Evolutionary conservation across 2,329 filamentous ascomycete genomes (phyloP), one percentile per base, ranked within the genome.

Genomic region (Thermochaetoides dissita): DNA sequence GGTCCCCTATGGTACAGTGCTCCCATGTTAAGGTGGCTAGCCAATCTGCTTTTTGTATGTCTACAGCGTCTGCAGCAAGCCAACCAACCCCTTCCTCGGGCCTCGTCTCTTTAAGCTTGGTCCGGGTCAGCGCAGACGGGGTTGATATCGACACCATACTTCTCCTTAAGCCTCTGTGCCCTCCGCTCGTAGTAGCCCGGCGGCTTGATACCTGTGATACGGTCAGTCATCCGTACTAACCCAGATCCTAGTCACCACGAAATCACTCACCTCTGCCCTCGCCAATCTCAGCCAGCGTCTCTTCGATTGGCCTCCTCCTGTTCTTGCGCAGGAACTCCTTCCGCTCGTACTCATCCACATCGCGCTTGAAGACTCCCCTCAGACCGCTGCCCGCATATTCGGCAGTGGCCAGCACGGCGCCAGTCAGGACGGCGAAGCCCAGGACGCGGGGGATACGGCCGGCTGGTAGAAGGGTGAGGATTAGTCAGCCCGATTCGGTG

Each of bases 141-240:
- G 56, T 81, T 75, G 57, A 94, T 79, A 51, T 94, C 86, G 56
- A 93, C 76, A 45, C 87, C 86, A 57, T 94, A 94, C 62, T 79
- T 84, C 64, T 86, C 80, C 73, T 84, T 80, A 61, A 95, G 72
- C 54, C 84, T 74, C 66, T 87, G 71, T 51, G 77, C 76, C 61
- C 88, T 79, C 62, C 88, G 73, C 69, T 94, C 84, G 53, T 84
- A 81, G 59, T 91, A 94, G 40, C 85, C 85, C 10, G 83, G 79
- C 34, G 75, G 82, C 53, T 80, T 72, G 54, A 94, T 85, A 42
- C 83, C 87, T 94, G 53, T 9, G 7, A n/a, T 24, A 24, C 5
- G 17, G 17, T 24, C 17, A 24, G 17, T 24, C 17, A 24, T 24
- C 17, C 17, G 17, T 24, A 24, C 17, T 5, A 24, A 24, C 17